Evolutionary conservation across 1,139 yeast species (phyloP).

Genomic region (Kodamaea sp.): DNA sequence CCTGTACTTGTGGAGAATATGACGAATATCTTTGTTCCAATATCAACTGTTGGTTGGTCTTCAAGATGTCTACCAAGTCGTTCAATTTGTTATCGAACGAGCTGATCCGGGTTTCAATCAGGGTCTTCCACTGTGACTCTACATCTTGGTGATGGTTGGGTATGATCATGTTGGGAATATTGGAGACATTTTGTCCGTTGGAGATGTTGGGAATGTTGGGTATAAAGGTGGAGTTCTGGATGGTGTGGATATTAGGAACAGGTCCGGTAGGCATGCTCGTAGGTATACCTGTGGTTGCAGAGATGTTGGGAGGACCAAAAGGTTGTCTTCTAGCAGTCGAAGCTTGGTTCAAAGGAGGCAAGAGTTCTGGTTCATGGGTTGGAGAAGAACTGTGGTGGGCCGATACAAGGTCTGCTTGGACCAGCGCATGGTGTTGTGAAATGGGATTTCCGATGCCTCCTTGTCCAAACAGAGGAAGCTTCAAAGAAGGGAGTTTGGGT

Average conservation of each 20-base stretch:
- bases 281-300: neutral
- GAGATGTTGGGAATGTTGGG: slow-evolving; percentile 4
- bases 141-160: slow-evolving; percentile 7
- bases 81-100: slow-evolving; percentile 50
- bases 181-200: slow-evolving; percentile 12
- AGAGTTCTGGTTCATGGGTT: neutral
- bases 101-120: slow-evolving; percentile 47
- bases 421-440: neutral
- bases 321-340: neutral
- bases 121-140: slow-evolving; percentile 37
- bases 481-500: slow-evolving; percentile 51
- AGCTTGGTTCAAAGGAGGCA: neutral
- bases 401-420: neutral
- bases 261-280: neutral
- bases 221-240: slow-evolving; percentile 1
- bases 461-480: slow-evolving; percentile 35
- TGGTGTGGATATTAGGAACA: neutral
- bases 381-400: neutral
- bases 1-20: slow-evolving; percentile 1
- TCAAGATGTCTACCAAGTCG: slow-evolving; percentile 41
- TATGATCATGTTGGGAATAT: slow-evolving; percentile 2
- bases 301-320: neutral
- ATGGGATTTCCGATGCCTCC: neutral
- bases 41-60: slow-evolving; percentile 32
- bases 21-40: slow-evolving; percentile 15